A percentile compares a stretch with the other conserved stretches of the same genome.
Conservation (phyloP, 345 rosid species). For the Raphanus raphanistrum region DNA sequence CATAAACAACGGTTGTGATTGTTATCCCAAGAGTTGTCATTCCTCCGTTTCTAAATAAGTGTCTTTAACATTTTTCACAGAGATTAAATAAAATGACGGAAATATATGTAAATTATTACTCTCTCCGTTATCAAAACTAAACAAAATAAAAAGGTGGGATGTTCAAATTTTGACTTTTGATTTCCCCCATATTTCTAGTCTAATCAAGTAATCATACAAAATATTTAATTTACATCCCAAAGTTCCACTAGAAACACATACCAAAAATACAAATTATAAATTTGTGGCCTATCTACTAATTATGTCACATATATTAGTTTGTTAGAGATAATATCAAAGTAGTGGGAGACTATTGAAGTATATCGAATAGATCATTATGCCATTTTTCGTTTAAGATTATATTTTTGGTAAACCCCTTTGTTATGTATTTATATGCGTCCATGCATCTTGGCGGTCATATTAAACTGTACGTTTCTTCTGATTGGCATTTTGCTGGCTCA, state of each 20-base stretch:
- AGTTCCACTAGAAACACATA: neutral
- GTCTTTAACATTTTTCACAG: too few species aligned
- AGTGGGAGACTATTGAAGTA: too few species aligned
- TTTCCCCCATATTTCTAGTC: neutral
- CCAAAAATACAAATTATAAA: neutral
- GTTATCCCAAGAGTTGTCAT: neutral
- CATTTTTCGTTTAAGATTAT: neutral
- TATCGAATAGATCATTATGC: too few species aligned
- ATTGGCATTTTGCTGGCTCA: constrained; percentile 15
- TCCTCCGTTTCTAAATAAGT: too few species aligned
- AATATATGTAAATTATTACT: too few species aligned
- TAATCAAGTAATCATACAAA: neutral
- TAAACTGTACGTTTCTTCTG: neutral
- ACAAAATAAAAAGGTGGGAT: neutral
- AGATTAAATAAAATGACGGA: too few species aligned
- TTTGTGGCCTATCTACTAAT: too few species aligned
- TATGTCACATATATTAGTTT: too few species aligned
- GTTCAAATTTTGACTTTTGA: neutral
- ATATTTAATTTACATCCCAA: neutral
- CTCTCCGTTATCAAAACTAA: neutral
- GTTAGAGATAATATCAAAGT: too few species aligned
- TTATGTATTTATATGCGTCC: neutral
- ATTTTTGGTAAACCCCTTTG: neutral
- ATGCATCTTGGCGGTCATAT: constrained; percentile 18
- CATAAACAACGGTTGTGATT: neutral